phyloP scores from a whole-genome alignment of 2,329 filamentous ascomycete species.

The Phoma herbarum region DNA sequence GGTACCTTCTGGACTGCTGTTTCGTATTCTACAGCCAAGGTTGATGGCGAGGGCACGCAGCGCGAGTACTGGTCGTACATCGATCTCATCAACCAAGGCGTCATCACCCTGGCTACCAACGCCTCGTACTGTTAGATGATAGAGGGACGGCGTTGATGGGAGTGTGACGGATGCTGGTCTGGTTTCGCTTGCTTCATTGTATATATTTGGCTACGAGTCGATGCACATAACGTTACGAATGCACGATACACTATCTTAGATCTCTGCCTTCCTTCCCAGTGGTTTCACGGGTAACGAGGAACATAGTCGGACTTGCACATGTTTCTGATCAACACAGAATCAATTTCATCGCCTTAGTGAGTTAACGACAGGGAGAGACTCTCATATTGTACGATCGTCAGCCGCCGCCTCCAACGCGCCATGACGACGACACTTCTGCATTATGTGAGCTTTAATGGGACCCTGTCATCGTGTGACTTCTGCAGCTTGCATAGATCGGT shows the following conservation, averaged over 20 bases:
- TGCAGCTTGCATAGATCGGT: no score
- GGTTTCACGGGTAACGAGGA: no score
- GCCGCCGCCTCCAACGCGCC: no score
- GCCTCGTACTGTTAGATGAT: slow-evolving; percentile 8
- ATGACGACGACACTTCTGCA: no score
- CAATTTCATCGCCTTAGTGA: no score
- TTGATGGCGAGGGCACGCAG: slow-evolving; percentile 22
- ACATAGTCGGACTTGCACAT: no score
- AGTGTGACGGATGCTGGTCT: background rate
- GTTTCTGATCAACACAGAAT: no score
- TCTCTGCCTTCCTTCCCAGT: background rate
- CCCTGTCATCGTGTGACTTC: no score
- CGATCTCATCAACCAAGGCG: slow-evolving; percentile 19
- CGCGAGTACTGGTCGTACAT: slow-evolving; percentile 23
- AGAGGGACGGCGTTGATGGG: background rate
- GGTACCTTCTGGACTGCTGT: slow-evolving; percentile 16
- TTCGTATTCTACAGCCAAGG: slow-evolving; percentile 1
- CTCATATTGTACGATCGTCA: no score
- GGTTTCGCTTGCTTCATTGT: background rate
- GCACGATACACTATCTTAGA: background rate
- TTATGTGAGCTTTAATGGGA: no score
- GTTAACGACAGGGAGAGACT: no score
- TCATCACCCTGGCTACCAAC: slow-evolving; percentile 15
- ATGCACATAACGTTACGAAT: background rate
- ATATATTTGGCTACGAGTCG: background rate